Conservation (phyloP, 176 grass and related monocot species). For the Oryza officinalis region DNA sequence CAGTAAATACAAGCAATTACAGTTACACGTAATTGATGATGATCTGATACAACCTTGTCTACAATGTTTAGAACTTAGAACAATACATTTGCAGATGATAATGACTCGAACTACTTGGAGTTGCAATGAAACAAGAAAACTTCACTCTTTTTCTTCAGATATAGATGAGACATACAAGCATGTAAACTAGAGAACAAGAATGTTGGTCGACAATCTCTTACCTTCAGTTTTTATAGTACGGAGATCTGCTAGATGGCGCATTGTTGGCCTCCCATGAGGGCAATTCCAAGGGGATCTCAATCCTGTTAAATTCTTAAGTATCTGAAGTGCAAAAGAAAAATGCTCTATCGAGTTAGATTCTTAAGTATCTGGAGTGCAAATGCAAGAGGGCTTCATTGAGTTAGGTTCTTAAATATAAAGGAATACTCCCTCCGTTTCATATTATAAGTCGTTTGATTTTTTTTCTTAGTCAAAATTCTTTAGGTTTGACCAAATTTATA, state of each 20-base stretch:
- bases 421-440: no score
- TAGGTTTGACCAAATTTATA: no score
- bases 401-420: constrained; percentile 52
- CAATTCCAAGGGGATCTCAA: constrained; percentile 93
- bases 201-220: constrained; percentile 8
- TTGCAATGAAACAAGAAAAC: constrained; percentile 19
- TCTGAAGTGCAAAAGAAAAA: constrained; percentile 58
- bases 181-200: constrained; percentile 11
- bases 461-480: no score
- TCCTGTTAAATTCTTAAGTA: constrained; percentile 68
- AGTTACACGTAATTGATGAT: constrained; percentile 6
- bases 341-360: constrained; percentile 42
- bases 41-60: neutral
- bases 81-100: neutral
- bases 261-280: constrained; percentile 94
- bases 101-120: constrained; percentile 11
- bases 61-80: neutral
- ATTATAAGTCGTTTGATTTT: no score
- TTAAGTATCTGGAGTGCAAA: constrained; percentile 83
- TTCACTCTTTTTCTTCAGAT: neutral
- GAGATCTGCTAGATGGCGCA: constrained; percentile 90
- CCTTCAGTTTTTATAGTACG: constrained; percentile 50
- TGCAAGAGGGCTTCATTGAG: constrained; percentile 69
- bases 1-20: neutral
- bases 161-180: neutral